These are phyloP conservation scores for Cucumis cinereus DNA, from an alignment of 306 rosid genomes.

Conservation along the genomic window DNA sequence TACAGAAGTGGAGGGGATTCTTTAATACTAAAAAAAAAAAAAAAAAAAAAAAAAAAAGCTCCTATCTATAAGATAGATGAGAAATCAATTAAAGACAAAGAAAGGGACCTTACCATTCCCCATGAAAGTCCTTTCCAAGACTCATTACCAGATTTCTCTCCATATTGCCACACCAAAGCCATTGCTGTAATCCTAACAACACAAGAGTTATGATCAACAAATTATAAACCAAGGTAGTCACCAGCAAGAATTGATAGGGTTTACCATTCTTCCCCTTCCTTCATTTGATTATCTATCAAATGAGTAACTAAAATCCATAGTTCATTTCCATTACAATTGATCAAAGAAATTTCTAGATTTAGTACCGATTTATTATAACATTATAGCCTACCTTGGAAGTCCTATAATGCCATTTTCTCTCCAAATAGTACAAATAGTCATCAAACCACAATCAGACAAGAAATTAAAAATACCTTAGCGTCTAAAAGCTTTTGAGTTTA, in stretches of 20 bases:
- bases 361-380: too few species aligned
- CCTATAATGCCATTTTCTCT: too few species aligned
- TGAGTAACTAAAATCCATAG: background rate
- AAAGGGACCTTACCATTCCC: conserved; percentile 65
- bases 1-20: background rate
- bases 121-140: conserved; percentile 96
- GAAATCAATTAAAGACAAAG: background rate
- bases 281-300: background rate
- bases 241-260: background rate
- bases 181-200: conserved; percentile 67
- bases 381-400: too few species aligned
- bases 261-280: background rate
- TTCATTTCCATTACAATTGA: background rate
- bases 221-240: background rate
- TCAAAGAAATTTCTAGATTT: background rate
- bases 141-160: conserved; percentile 56
- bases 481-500: too few species aligned
- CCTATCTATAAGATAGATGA: background rate
- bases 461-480: too few species aligned
- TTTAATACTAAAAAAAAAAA: background rate
- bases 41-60: background rate
- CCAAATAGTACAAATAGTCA: too few species aligned
- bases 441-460: too few species aligned
- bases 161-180: conserved; percentile 94
- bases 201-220: background rate